Percentiles rank a stretch among this genome's conserved stretches.
phyloP scores from a whole-genome alignment of 345 rosid species.

The Kandelia obovata region DNA sequence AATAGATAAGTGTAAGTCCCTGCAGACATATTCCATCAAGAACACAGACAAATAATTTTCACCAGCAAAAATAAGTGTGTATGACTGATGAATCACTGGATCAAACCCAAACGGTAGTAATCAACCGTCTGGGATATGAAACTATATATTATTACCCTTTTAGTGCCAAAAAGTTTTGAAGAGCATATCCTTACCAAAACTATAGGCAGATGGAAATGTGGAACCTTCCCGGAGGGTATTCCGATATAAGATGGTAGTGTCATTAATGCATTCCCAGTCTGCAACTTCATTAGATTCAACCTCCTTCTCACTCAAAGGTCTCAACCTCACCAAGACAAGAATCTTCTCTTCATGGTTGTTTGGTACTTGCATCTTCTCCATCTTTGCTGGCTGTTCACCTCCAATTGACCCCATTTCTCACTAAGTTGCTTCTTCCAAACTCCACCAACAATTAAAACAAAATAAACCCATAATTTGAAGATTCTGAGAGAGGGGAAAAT shows the following conservation, averaged over 20 bases:
- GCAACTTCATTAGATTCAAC: conserved; percentile 61
- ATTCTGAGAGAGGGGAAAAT: conserved; percentile 19
- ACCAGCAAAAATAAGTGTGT: neutral
- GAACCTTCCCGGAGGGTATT: conserved; percentile 96
- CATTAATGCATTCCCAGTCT: conserved; percentile 98
- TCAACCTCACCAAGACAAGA: conserved; percentile 84
- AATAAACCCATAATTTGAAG: conserved; percentile 24
- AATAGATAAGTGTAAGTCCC: neutral
- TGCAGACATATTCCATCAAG: conserved; percentile 1
- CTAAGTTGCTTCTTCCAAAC: conserved; percentile 21
- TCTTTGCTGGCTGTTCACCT: conserved; percentile 65
- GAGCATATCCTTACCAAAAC: conserved; percentile 60
- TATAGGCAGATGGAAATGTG: conserved; percentile 81
- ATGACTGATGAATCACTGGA: conserved; percentile 2
- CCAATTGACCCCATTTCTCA: conserved; percentile 74
- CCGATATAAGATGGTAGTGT: conserved; percentile 74
- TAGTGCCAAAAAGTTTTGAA: neutral
- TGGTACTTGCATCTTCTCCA: conserved; percentile 67
- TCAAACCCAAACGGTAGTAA: neutral
- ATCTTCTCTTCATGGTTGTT: conserved; percentile 78
- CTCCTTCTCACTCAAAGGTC: conserved; percentile 94
- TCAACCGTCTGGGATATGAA: neutral
- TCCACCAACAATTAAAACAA: conserved; percentile 23
- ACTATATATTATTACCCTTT: neutral
- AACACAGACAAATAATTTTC: neutral